Evolutionary conservation across 352 stramenopile genomes (phyloP).

Genomic region (Phytophthora tubulina): DNA sequence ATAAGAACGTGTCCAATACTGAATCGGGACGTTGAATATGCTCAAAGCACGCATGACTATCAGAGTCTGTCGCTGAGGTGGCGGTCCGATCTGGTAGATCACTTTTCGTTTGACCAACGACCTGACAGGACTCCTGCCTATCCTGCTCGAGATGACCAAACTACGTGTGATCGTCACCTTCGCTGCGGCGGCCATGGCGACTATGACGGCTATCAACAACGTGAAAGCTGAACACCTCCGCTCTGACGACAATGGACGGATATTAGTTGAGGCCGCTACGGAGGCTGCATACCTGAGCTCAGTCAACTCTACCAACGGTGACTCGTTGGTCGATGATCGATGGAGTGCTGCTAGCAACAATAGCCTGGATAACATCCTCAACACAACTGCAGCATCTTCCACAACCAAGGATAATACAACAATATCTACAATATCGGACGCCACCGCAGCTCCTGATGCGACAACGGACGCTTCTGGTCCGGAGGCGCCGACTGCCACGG

Average conservation of each 20-base stretch:
- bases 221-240: slow-evolving; percentile 18
- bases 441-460: no score
- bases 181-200: slow-evolving; percentile 13
- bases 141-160: slow-evolving; percentile 22
- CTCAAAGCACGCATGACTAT: not conserved
- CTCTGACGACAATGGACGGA: not conserved
- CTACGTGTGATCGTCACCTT: slow-evolving; percentile 22
- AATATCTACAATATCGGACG: not conserved
- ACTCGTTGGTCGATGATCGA: not conserved
- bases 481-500: no score
- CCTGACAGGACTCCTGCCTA: not conserved
- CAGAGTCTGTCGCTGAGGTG: not conserved
- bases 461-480: no score
- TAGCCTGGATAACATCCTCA: not conserved
- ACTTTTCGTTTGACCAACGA: slow-evolving; percentile 25
- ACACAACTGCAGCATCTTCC: not conserved
- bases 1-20: slow-evolving; percentile 23
- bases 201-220: slow-evolving; percentile 18
- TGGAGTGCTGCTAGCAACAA: not conserved
- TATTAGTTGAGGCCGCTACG: slow-evolving; percentile 2
- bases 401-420: not conserved
- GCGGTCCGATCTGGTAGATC: not conserved
- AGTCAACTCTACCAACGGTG: slow-evolving; percentile 1
- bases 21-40: slow-evolving; percentile 17
- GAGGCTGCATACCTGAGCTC: slow-evolving; percentile 17